Base-by-base conservation (phyloP, 83 land plant species). In the Picea mariana region DNA sequence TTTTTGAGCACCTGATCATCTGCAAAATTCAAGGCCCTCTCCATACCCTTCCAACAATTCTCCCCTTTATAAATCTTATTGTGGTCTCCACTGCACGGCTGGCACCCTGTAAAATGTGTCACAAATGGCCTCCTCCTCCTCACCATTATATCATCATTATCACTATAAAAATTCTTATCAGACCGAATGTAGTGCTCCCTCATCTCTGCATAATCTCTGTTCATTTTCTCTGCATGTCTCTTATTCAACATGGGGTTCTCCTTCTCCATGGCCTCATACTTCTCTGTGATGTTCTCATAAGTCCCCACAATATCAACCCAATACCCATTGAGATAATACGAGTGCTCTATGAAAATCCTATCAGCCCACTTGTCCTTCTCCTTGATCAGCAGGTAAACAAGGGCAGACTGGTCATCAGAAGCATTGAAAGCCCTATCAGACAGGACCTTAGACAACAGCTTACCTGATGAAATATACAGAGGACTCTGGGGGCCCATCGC, bases 101-200 rank as follows among this genome's bases (percentile, higher is more conserved):
- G 98, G 80, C 99, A 96, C 59, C 99, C 99, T 6, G 98, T 89
- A 88, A 96, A 96, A 67, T 96, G 97, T 44, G 97, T 92, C 24
- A 94, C 84, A 80, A 94, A 92, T n/a, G 98, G 92, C 85, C 98
- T 64, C 77, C 92, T 77, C 87, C 83, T 77, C 67, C 59, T 63
- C 7, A 26, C 62, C 26, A 42, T 61, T n/a, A 58, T 20, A 63
- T 40, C 52, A 23, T n/a, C 18, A 21, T 13, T 16, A 0, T 84
- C 79, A 20, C 62, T 78, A 59, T 38, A 18, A 12, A 81, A 85
- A 62, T 66, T 73, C 81, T 83, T 85, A 20, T 72, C 87, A 67
- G 62, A 67, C 78, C 79, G 79, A 47, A 89, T 26, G 34, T 73
- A 21, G 82, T 63, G 47, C 82, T 82, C 87, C 87, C 90, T 76